Evolutionary conservation across 495 filamentous ascomycete species (phyloP), one percentile per base, ranked within the genome.

Genomic region (Penicillium coffeae): DNA sequence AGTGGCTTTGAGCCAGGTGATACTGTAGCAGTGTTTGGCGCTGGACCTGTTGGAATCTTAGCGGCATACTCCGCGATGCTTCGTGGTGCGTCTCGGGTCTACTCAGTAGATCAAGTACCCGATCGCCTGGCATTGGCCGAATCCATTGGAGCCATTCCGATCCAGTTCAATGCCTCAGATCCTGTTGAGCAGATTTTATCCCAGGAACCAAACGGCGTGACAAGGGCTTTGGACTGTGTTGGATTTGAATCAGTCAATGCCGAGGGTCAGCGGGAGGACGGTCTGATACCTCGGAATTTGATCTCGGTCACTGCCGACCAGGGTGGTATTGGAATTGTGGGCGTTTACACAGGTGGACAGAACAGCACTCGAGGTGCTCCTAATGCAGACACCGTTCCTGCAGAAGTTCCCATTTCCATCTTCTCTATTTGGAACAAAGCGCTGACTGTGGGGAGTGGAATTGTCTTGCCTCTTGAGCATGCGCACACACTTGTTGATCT

Each of bases 31-130:
- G 52, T 75, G 8, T 75, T 69, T 38, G 68, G 70, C n/a, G 64
- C 59, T n/a, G 66, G 62, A 3, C 62, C 68, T n/a, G 62, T 73
- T 6, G 71, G 70, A 4, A 55, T 72, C 0, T 42, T 73, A 37
- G 55, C 58, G 18, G 66, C 63, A 5, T 70, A 70, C 48, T 64
- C 69, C 1, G 69, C 70, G 7, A 20, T 69, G 2, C 52, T 75
- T 3, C 65, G 70, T 14, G 70, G 72, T 20, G 69, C 70, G 7
- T 54, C 52, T 1, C 62, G 58, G 7, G 72, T 81, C 3, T 81
- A 60, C 54, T 64, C 73, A 2, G 70, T 83, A 3, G 78, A 81
- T 47, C 55, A 20, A 9, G 75, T 80, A 0, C 63, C 59, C 10
- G 71, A 76, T 43, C 62, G 79, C 0, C 55, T 83, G 15, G 59